Evolutionary conservation across 768 basidiomycete species (phyloP).

Genomic region (Tylopilus plumbeoviolaceoides): DNA sequence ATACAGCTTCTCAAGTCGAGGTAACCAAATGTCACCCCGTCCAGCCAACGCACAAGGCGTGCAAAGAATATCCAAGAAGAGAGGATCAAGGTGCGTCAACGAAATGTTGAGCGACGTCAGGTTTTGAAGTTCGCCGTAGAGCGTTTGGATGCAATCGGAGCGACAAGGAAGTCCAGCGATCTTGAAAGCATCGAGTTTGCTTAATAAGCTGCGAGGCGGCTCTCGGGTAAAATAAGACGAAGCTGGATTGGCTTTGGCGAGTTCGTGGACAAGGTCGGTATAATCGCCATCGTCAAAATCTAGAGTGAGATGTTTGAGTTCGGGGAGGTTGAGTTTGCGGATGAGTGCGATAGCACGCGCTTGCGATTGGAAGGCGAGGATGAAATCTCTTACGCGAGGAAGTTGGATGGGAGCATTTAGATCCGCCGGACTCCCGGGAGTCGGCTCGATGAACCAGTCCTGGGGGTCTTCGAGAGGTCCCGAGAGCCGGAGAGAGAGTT

Average conservation of each 20-base stretch:
- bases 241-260: neutral
- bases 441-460: neutral
- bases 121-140: neutral
- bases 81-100: conserved; percentile 26
- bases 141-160: neutral
- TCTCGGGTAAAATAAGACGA: neutral
- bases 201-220: neutral
- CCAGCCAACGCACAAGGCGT: neutral
- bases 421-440: neutral
- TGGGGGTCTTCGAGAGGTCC: neutral
- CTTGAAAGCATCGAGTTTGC: neutral
- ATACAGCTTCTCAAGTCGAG: conserved; percentile 46
- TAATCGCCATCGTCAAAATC: neutral
- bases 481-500: neutral
- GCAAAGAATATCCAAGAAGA: conserved; percentile 26
- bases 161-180: neutral
- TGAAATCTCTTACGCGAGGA: neutral
- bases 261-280: neutral
- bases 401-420: neutral
- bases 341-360: neutral
- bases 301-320: neutral
- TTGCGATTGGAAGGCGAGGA: neutral
- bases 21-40: conserved; percentile 35
- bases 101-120: conserved; percentile 15
- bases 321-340: neutral